Base-by-base conservation (phyloP, 2,329 filamentous ascomycete species). In the Fragosphaeria purpurea region DNA sequence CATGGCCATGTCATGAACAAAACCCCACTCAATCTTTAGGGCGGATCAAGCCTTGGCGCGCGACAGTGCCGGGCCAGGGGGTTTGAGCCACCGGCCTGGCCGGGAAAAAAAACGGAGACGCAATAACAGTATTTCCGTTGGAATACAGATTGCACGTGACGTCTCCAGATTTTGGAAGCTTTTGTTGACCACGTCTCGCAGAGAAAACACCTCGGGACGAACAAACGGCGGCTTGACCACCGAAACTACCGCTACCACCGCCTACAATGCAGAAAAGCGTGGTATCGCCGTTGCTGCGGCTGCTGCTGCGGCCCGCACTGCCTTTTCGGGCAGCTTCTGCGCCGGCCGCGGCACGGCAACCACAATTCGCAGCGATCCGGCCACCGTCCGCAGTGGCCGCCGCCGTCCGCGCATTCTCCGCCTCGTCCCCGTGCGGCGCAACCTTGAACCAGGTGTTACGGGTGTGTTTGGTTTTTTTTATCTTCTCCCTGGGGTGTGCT, bases 381-480 rank as follows among this genome's bases (percentile, higher is more conserved):
- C 61, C 51, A 55, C 56, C 57, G 54, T 60, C 57, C 58, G 55
- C 57, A 52, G 59, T 58, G 50, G 51, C 59, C 44, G 5, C 13
- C 31, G 34, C 43, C 9, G 12, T 10, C 59, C 62, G 68, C 45
- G 58, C 65, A 45, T 62, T 67, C 48, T 64, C 64, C 37, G 62
- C 65, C 55, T 62, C 83, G 0, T 69, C 79, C 0, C 61, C 71
- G 34, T 71, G 70, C 51, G 69, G 70, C 57, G 80, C 84, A 50
- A 89, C 85, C 7, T 75, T 86, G 59, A 88, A 84, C 70, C 85
- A 89, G 66, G 81, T 88, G 52, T 73, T 85, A 13, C 76, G 78
- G 55, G 22, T 22, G 22, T 22, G 22, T 22, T 22, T 22, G 22
- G 22, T 22, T 22, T 22, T 22, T 22, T 22, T 22, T 22, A 22